phyloP scores from a whole-genome alignment of 2,329 filamentous ascomycete species.

The Fonsecaea pugnacius region DNA sequence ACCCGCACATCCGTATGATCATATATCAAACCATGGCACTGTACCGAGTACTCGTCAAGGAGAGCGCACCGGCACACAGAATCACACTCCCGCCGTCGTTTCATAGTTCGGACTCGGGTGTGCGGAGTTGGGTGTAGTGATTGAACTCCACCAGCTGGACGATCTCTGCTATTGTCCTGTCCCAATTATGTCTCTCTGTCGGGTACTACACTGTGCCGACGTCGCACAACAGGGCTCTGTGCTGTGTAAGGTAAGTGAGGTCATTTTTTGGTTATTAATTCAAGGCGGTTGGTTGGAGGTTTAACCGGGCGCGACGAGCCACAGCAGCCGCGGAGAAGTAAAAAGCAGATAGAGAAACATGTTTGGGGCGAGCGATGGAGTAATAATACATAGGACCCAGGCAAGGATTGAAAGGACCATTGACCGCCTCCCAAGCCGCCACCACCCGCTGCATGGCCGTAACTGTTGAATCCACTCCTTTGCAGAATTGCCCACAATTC shows the following conservation, averaged over 20 bases:
- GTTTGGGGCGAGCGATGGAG: neutral
- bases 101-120: neutral
- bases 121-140: neutral
- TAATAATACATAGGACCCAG: neutral
- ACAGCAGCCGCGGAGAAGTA: neutral
- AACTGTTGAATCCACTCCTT: neutral
- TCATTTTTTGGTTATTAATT: neutral
- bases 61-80: neutral
- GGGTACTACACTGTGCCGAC: neutral
- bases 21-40: neutral
- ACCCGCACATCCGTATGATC: neutral
- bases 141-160: neutral
- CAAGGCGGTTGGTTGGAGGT: neutral
- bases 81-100: neutral
- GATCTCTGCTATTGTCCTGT: neutral
- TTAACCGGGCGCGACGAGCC: neutral
- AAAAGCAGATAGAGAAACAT: neutral
- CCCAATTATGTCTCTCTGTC: neutral
- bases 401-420: neutral
- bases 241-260: neutral
- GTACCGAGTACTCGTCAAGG: neutral
- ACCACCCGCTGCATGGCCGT: neutral
- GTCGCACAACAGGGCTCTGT: neutral
- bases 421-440: neutral
- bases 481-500: neutral